A percentile compares a stretch with the other conserved stretches of the same genome.
Conservation (phyloP, 208 protist species). For the Trypanosoma avium region DNA sequence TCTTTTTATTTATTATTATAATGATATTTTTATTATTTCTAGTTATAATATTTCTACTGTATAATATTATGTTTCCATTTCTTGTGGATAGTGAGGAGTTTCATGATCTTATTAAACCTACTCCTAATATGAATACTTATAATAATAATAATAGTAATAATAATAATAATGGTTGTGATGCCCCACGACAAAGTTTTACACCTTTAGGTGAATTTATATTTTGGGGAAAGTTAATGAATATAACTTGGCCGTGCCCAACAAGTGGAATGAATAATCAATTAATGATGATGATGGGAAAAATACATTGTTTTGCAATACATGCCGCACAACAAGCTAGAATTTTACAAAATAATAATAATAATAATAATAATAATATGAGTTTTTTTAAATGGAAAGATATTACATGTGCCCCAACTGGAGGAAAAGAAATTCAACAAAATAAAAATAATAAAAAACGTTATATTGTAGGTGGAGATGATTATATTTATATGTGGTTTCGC, state of each 20-base stretch:
- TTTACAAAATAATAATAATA: neutral
- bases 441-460: slow-evolving; percentile 16
- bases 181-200: slow-evolving; percentile 3
- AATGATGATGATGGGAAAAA: slow-evolving; percentile 24
- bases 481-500: slow-evolving; percentile 34
- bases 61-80: neutral
- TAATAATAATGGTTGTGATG: neutral
- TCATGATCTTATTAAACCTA: neutral
- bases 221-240: slow-evolving; percentile 28
- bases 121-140: neutral
- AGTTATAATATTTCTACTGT: neutral
- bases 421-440: too few relatives aligned
- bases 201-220: slow-evolving; percentile 26
- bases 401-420: slow-evolving; percentile 27
- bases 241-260: slow-evolving; percentile 24
- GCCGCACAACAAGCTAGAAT: neutral
- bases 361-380: neutral
- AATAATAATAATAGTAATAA: too few relatives aligned
- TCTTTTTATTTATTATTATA: neutral
- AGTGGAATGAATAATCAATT: slow-evolving; percentile 39
- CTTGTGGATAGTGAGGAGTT: neutral
- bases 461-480: slow-evolving; percentile 26
- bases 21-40: neutral
- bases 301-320: slow-evolving; percentile 16
- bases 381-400: slow-evolving; percentile 32